Conservation (phyloP, 306 rosid genomes). For the Fragaria iinumae region DNA sequence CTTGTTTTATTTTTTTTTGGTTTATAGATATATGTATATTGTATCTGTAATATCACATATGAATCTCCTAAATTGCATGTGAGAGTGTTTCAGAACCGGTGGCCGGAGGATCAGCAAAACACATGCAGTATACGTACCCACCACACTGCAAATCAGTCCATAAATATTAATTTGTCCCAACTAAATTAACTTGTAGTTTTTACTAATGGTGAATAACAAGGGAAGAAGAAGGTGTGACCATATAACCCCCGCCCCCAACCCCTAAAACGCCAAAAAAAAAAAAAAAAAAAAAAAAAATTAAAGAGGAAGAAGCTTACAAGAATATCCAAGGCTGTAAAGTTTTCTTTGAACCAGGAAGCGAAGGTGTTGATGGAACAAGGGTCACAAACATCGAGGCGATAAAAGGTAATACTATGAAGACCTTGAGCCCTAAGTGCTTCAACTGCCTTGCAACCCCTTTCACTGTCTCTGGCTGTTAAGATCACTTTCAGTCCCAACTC, state of each 20-base stretch:
- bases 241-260: too few relatives aligned
- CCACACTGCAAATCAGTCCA: neutral
- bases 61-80: neutral
- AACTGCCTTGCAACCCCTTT: conserved; percentile 59
- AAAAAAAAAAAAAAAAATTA: neutral
- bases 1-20: too few relatives aligned
- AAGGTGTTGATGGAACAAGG: conserved; percentile 57
- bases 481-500: conserved; percentile 63
- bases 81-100: neutral
- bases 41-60: neutral
- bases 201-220: neutral
- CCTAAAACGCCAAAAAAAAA: too few relatives aligned
- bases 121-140: neutral
- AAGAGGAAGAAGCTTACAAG: conserved; percentile 42
- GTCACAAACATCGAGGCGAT: conserved; percentile 62
- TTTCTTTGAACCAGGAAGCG: conserved; percentile 44
- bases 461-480: conserved; percentile 60
- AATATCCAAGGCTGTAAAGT: conserved; percentile 63
- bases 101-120: neutral
- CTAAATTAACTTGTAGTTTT: too few relatives aligned
- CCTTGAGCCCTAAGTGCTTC: conserved; percentile 42
- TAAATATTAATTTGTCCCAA: neutral
- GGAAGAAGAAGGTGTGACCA: too few relatives aligned
- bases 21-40: neutral
- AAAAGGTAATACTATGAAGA: conserved; percentile 38